phyloP scores from a whole-genome alignment of 192 early-diverging fungal genomes.

The Entrophospora sp. region DNA sequence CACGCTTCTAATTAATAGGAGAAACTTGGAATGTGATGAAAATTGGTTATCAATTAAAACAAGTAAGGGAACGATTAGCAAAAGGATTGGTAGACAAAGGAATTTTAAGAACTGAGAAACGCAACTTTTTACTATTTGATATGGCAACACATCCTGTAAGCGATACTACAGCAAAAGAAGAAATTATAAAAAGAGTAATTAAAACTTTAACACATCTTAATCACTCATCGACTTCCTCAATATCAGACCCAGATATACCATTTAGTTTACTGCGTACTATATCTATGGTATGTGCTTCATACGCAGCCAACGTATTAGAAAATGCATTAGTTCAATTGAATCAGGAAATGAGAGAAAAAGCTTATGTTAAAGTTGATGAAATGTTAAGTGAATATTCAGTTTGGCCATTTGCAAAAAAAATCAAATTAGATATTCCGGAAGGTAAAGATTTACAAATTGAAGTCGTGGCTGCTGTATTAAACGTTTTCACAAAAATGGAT shows the following conservation, averaged over 20 bases:
- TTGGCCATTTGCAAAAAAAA: slow-evolving; percentile 58
- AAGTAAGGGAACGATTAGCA: slow-evolving; percentile 91
- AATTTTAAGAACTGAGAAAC: slow-evolving; percentile 88
- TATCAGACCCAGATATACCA: slow-evolving; percentile 44
- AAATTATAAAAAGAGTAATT: slow-evolving; percentile 73
- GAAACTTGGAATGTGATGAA: slow-evolving; percentile 99
- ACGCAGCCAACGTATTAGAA: slow-evolving; percentile 95
- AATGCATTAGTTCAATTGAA: slow-evolving; percentile 81
- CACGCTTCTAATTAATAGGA: slow-evolving; percentile 53
- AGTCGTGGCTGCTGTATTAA: slow-evolving; percentile 69
- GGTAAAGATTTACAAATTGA: slow-evolving; percentile 59
- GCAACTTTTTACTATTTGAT: slow-evolving; percentile 93
- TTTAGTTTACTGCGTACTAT: slow-evolving; percentile 66
- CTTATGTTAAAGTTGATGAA: slow-evolving; percentile 83
- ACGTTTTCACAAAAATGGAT: slow-evolving; percentile 87
- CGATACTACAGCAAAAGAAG: slow-evolving; percentile 79
- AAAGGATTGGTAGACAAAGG: slow-evolving; percentile 99
- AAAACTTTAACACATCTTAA: slow-evolving; percentile 66
- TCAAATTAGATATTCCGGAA: slow-evolving; percentile 41
- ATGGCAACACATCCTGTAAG: slow-evolving; percentile 97
- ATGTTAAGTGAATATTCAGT: slow-evolving; percentile 78
- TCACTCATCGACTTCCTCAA: slow-evolving; percentile 42
- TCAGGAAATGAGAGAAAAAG: slow-evolving; percentile 79
- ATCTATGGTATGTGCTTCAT: slow-evolving; percentile 87
- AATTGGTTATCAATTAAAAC: slow-evolving; percentile 94